phyloP scores from a whole-genome alignment of 768 basidiomycete genomes.

The Agrocybe praecox region DNA sequence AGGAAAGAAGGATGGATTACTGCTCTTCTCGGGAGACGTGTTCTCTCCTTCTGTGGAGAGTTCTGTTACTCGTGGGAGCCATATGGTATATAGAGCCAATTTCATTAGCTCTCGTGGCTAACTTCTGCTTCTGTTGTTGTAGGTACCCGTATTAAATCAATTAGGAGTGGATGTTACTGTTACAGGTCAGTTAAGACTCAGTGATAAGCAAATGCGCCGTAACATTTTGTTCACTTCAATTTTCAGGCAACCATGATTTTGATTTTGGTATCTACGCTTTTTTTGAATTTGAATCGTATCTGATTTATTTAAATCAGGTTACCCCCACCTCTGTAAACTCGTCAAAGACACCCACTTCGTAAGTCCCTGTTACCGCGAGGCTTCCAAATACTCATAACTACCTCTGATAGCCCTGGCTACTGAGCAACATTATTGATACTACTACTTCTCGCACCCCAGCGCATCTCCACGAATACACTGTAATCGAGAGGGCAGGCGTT shows the following conservation, averaged over 20 bases:
- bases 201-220: background rate
- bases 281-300: background rate
- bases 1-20: conserved; percentile 67
- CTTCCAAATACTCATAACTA: background rate
- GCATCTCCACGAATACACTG: conserved; percentile 57
- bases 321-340: conserved; percentile 52
- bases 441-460: conserved; percentile 65
- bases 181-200: conserved; percentile 58
- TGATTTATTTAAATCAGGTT: conserved; percentile 17
- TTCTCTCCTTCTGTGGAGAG: conserved; percentile 89
- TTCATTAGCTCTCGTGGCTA: background rate
- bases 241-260: conserved; percentile 87
- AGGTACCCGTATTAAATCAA: conserved; percentile 87
- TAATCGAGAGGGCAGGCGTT: conserved; percentile 71
- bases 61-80: conserved; percentile 85
- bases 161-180: conserved; percentile 80
- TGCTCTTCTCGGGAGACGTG: conserved; percentile 87
- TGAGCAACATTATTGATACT: conserved; percentile 84
- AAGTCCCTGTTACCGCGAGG: conserved; percentile 23
- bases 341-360: conserved; percentile 78
- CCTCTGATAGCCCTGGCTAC: conserved; percentile 75
- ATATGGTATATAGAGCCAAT: conserved; percentile 61
- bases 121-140: background rate
- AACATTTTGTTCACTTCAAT: background rate
- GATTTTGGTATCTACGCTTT: conserved; percentile 63